Percentiles rank a stretch among this genome's conserved stretches.
phyloP scores from a whole-genome alignment of 1,139 yeast genomes.

The Hansenula sp. region DNA sequence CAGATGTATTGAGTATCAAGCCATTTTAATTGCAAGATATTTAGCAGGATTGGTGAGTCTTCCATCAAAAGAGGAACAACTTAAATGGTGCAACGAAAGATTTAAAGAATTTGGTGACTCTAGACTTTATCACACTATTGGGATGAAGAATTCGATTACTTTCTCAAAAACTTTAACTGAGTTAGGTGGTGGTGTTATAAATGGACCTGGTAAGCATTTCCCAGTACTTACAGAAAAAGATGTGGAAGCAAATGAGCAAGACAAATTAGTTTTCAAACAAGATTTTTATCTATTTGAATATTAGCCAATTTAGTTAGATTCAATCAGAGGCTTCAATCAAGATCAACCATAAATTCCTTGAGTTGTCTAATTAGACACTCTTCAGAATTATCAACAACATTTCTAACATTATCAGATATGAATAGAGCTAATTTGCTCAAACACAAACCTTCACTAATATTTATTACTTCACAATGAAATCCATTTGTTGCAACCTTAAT shows the following conservation, averaged over 20 bases:
- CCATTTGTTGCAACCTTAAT: neutral
- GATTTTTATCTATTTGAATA: neutral
- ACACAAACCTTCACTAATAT: neutral
- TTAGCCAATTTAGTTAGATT: too few relatives aligned
- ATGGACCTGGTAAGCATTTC: conserved; percentile 28
- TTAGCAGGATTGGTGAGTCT: conserved; percentile 21
- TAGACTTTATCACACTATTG: conserved; percentile 34
- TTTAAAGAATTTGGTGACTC: conserved; percentile 6
- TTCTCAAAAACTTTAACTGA: conserved; percentile 23
- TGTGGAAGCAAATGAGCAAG: neutral
- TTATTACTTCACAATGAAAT: neutral
- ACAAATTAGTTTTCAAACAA: neutral
- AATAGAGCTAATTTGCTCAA: neutral
- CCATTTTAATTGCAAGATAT: conserved; percentile 27
- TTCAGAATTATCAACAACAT: neutral
- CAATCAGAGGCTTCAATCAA: too few relatives aligned
- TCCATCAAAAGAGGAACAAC: conserved; percentile 15
- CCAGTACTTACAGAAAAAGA: conserved; percentile 22
- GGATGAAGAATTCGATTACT: conserved; percentile 14
- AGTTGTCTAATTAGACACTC: neutral
- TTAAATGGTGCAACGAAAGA: conserved; percentile 3
- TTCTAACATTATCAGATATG: neutral
- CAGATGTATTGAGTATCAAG: conserved; percentile 24
- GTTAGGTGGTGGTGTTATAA: conserved; percentile 24
- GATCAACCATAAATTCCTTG: neutral